phyloP scores from a whole-genome alignment of 202 grass and related monocot species.

The Musa balbisiana region DNA sequence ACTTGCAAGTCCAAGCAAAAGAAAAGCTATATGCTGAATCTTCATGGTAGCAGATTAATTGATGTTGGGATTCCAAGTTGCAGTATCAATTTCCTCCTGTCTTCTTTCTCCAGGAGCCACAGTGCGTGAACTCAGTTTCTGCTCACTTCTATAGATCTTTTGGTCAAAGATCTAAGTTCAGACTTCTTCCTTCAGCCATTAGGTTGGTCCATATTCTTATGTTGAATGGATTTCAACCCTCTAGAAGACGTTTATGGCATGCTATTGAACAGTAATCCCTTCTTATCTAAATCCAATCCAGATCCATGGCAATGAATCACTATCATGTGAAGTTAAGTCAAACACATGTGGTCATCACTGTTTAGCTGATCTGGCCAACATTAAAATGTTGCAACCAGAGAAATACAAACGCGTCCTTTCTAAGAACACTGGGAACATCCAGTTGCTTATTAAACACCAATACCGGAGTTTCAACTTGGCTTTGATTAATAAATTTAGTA shows the following conservation, averaged over 20 bases:
- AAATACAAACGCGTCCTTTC: too few relatives aligned
- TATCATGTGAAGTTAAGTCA: too few relatives aligned
- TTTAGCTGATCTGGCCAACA: too few relatives aligned
- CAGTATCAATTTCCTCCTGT: background rate
- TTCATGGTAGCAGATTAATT: background rate
- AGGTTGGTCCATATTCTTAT: background rate
- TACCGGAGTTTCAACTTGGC: too few relatives aligned
- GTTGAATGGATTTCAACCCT: background rate
- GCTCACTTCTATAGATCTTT: background rate
- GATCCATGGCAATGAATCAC: too few relatives aligned
- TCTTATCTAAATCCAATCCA: too few relatives aligned
- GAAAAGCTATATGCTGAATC: background rate
- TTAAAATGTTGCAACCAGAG: too few relatives aligned
- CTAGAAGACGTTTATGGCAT: background rate
- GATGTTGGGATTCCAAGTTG: background rate
- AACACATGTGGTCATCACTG: too few relatives aligned
- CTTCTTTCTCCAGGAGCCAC: background rate
- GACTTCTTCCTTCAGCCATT: background rate
- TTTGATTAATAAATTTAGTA: too few relatives aligned
- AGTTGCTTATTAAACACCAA: too few relatives aligned
- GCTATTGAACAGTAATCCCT: too few relatives aligned
- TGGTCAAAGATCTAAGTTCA: background rate
- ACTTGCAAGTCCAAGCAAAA: slow-evolving; percentile 13
- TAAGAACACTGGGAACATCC: too few relatives aligned
- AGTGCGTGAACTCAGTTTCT: background rate